A percentile compares a stretch with the other conserved stretches of the same genome.
These are phyloP conservation scores for Pulveroboletus sp. DNA, from an alignment of 768 basidiomycete genomes.

Conservation along the genomic window DNA sequence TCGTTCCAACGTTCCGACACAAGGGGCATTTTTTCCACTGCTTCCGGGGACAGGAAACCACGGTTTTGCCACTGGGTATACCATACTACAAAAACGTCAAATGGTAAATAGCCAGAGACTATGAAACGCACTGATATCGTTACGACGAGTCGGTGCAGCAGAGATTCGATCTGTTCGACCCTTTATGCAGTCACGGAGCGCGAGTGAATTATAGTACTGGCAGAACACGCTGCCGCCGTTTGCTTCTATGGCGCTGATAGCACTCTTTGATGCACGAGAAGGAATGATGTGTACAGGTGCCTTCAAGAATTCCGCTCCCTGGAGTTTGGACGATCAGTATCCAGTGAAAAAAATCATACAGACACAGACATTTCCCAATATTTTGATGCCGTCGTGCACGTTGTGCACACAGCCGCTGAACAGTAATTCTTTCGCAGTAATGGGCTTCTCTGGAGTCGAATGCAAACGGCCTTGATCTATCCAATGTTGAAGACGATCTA, in stretches of 20 bases:
- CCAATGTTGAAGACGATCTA: conserved; percentile 88
- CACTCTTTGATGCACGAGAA: conserved; percentile 81
- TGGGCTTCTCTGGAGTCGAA: conserved; percentile 75
- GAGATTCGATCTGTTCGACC: conserved; percentile 63
- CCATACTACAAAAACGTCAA: conserved; percentile 51
- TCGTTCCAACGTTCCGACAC: conserved; percentile 68
- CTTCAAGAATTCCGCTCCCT: conserved; percentile 68
- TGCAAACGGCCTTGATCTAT: conserved; percentile 79
- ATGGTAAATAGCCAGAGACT: not conserved
- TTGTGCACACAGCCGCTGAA: conserved; percentile 85
- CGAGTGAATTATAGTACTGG: conserved; percentile 86
- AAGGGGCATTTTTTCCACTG: conserved; percentile 56
- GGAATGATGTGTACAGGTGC: conserved; percentile 74
- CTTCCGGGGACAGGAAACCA: conserved; percentile 65
- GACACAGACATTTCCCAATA: conserved; percentile 72
- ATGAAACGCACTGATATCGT: conserved; percentile 68
- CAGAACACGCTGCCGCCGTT: conserved; percentile 82
- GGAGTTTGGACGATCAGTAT: not conserved
- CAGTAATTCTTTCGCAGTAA: conserved; percentile 84
- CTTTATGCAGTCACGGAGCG: conserved; percentile 74
- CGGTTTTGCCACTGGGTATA: conserved; percentile 70
- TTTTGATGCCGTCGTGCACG: conserved; percentile 86
- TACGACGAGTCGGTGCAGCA: conserved; percentile 81
- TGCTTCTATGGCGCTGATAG: conserved; percentile 79
- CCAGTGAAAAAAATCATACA: not conserved